These are phyloP conservation scores for Amanita pallidorosea DNA, from an alignment of 768 basidiomycete species.

Conservation along the genomic window DNA sequence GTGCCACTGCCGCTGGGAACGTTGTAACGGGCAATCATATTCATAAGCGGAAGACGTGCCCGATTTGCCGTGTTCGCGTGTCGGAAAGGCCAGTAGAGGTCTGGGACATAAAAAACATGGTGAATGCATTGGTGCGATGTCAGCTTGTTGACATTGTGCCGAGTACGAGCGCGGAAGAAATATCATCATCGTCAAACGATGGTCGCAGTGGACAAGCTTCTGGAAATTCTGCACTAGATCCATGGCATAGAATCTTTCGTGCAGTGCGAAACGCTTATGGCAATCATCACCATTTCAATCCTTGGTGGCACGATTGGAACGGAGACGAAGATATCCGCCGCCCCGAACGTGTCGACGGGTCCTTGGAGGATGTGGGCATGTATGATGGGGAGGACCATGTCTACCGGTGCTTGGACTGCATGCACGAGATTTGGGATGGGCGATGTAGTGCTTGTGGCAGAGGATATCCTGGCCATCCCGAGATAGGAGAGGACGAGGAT, in stretches of 20 bases:
- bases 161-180: constrained; percentile 9
- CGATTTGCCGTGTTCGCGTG: constrained; percentile 58
- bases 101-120: constrained; percentile 62
- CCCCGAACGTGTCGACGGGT: constrained; percentile 14
- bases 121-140: constrained; percentile 39
- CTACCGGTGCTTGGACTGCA: constrained; percentile 66
- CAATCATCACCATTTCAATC: neutral
- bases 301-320: constrained; percentile 2
- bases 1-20: constrained; percentile 9
- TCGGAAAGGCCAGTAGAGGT: constrained; percentile 56
- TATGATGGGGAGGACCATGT: constrained; percentile 68
- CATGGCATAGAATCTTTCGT: constrained; percentile 58
- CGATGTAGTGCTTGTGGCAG: constrained; percentile 53
- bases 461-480: constrained; percentile 43
- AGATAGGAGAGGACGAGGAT: constrained; percentile 19
- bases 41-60: constrained; percentile 57
- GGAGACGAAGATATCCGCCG: constrained; percentile 11
- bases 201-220: constrained; percentile 13
- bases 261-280: constrained; percentile 8
- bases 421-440: constrained; percentile 71
- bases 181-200: constrained; percentile 16
- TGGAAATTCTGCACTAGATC: constrained; percentile 27
- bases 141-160: constrained; percentile 29
- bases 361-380: constrained; percentile 43
- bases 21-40: constrained; percentile 37